Evolutionary conservation across 176 grass and related monocot species (phyloP), one percentile per base, ranked within the genome.

Genomic region (Pharus latifolius): DNA sequence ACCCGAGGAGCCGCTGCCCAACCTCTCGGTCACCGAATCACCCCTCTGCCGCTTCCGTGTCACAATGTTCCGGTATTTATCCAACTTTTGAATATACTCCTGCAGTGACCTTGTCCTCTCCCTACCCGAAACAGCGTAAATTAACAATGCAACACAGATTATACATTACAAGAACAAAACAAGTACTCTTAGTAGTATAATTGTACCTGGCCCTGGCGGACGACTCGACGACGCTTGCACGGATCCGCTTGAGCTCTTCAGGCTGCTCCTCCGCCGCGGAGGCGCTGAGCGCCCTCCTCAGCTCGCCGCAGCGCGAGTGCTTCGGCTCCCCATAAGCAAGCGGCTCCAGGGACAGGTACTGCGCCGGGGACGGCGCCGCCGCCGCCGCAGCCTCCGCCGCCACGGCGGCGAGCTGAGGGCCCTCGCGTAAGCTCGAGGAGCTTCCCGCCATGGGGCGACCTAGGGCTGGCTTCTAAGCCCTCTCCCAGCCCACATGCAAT

Each of bases 241-340:
- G 90, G 73, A 91, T 74, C 72, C 82, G 81, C 60, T 79, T 83
- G 26, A 96, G 65, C 43, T 91, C 92, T 16, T 91, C 85, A 0
- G 69, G 14, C 70, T 80, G 75, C 26, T 91, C 92, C 47, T 85
- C 85, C 19, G 82, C 59, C 17, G 82, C 67, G n/a, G n/a, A n/a
- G 35, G 62, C 20, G 37, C 71, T 56, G 16, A 96, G 82, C 42
- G 84, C 78, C 32, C 88, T 65, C 72, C 72, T 49, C 55, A 96
- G 56, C 61, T 96, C 88, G 52, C 28, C 67, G 37, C 65, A 72
- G 63, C 82, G 82, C 84, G 75, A 83, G 69, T 83, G 79, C 79
- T 78, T 85, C 53, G 68, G 45, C n/a, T 89, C 88, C 4, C 68
- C 69, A 72, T 61, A 43, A 25, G 72, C 52, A 18, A 88, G 62